Evolutionary conservation across 441 rosid genomes (phyloP), one percentile per base, ranked within the genome.

Genomic region (Adansonia madagascariensis): DNA sequence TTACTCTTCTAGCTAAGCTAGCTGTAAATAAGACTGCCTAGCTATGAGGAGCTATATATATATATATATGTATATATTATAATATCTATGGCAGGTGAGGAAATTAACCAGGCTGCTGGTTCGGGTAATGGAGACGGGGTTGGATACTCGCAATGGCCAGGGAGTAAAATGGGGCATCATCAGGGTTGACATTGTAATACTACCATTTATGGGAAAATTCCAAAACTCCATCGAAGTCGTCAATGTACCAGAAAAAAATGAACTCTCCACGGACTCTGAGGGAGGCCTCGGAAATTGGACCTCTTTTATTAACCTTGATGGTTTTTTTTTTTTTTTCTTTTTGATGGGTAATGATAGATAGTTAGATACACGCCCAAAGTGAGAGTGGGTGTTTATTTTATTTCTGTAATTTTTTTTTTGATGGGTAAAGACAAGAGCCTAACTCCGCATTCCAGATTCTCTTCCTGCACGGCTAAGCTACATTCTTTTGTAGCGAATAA

Each of bases 211-310:
- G 53, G 50, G 20, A 52, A 60, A 67, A 60, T 59, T 41, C 68
- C 53, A 77, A 65, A 65, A n/a, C 22, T 76, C 72, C 4, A 46
- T 66, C 65, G 2, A 55, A 15, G 27, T 50, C 57, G 44, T 49
- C 8, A 11, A 17, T 11, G 9, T 68, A 18, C 71, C 75, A 10
- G 72, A 35, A 74, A 79, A 20, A 47, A 47, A 22, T 41, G 49
- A 60, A 67, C 65, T 52, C 65, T 66, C 50, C 74, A 77, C 80
- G 69, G 83, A 73, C 71, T 68, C 59, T 17, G 75, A 66, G 44
- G 56, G 78, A 10, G 50, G 75, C 73, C 73, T 81, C 27, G 80
- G 83, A 60, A 77, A 81, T 81, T 74, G 78, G 12, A 43, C n/a
- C 3, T 50, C 11, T 43, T 43, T 43, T 17, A 2, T 18, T 8